Evolutionary conservation across 768 basidiomycete genomes (phyloP), one percentile per base, ranked within the genome.

Genomic region (Artomyces pyxidatus): DNA sequence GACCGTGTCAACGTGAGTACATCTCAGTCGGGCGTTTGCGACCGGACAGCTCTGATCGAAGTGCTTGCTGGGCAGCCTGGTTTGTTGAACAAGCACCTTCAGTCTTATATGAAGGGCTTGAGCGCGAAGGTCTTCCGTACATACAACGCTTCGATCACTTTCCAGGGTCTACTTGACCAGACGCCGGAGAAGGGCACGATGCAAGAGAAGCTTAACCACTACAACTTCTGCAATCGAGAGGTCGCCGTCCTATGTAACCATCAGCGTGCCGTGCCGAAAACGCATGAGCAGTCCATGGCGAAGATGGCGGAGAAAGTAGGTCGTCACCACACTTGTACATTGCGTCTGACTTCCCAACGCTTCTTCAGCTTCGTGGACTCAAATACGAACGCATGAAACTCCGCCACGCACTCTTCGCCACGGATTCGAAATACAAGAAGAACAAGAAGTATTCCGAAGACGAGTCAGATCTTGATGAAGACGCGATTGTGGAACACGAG

Each of bases 71-170:
- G 6, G 3, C 65, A 96, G 90, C 91, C 96, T 2, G 71, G 77
- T 6, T 72, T 74, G 7, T 69, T 99, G 51, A 99, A 99, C 71
- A 94, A 93, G 63, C 92, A 98, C 65, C 74, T 99, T 51, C 80
- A 79, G 39, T 80, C 77, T 25, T 92, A 95, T 65, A 99, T 98
- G 96, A 89, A 93, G 53, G 96, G 96, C 16, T 76, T 99, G 23
- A 95, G 96, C 0, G 96, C 96, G 50, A 99, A 99, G 65, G 96
- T 99, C 23, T 99, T 99, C 76, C 95, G 96, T 91, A 99, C 96
- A 45, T 99, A 88, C 72, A 99, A 99, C 61, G 96, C 96, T 21
- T 98, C 96, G 22, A 83, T 81, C 63, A 96, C 95, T 2, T 96
- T 98, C 73, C 92, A 98, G 63, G 74, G 87, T 39, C 82, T 95